Evolutionary conservation across 805 yeast species (phyloP).

Genomic region (Lipomyces sp.): DNA sequence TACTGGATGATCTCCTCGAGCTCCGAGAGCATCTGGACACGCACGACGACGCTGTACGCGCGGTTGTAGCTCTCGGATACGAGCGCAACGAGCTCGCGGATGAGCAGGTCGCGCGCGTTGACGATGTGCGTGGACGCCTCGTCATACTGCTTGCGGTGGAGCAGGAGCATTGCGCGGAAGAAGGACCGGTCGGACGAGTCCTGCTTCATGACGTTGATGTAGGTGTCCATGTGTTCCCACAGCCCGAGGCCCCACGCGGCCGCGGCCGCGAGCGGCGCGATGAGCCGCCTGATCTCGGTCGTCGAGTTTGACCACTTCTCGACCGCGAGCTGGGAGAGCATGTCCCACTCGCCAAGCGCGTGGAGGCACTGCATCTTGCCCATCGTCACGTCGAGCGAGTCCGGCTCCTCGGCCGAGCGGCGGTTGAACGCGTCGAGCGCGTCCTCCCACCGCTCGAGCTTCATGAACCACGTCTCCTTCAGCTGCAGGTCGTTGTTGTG

Average conservation of each 20-base stretch:
- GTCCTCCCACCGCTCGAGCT: slow-evolving; percentile 96
- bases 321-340: slow-evolving; percentile 76
- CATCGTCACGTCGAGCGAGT: slow-evolving; percentile 81
- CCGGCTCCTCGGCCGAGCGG: slow-evolving; percentile 55
- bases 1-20: slow-evolving; percentile 90
- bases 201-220: slow-evolving; percentile 81
- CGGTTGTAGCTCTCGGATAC: slow-evolving; percentile 95
- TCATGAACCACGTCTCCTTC: slow-evolving; percentile 97
- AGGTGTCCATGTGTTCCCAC: slow-evolving; percentile 94
- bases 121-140: slow-evolving; percentile 76
- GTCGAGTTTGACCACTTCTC: slow-evolving; percentile 78
- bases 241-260: slow-evolving; percentile 98
- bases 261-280: slow-evolving; percentile 97
- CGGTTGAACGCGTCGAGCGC: slow-evolving; percentile 87
- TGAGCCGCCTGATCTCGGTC: slow-evolving; percentile 69
- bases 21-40: slow-evolving; percentile 96
- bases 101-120: slow-evolving; percentile 82
- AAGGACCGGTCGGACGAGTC: slow-evolving; percentile 95
- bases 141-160: slow-evolving; percentile 81
- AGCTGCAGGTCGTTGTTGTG: slow-evolving; percentile 66
- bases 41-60: slow-evolving; percentile 93
- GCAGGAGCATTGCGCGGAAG: slow-evolving; percentile 81
- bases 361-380: slow-evolving; percentile 98
- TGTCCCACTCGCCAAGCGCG: slow-evolving; percentile 99
- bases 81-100: slow-evolving; percentile 89